phyloP scores from a whole-genome alignment of 768 basidiomycete species.

The Pulveroboletus sp. region DNA sequence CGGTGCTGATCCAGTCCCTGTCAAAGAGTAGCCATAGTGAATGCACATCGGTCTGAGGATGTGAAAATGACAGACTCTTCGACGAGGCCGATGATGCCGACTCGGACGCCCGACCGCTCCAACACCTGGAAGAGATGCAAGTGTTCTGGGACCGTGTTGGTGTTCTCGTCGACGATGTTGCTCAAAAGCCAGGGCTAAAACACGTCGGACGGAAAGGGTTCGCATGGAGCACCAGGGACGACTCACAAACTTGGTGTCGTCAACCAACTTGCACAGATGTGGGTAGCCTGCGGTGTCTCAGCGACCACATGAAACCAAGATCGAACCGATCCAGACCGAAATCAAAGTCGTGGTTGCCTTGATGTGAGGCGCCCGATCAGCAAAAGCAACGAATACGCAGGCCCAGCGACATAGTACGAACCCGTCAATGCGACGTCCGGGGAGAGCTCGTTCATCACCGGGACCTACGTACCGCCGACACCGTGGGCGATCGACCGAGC shows the following conservation, averaged over 20 bases:
- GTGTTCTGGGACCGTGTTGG: slow-evolving; percentile 55
- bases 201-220: background rate
- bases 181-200: slow-evolving; percentile 83
- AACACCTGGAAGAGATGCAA: slow-evolving; percentile 62
- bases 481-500: no score
- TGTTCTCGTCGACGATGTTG: slow-evolving; percentile 74
- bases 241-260: slow-evolving; percentile 72
- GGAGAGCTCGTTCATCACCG: slow-evolving; percentile 77
- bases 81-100: slow-evolving; percentile 84
- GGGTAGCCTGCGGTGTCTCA: slow-evolving; percentile 63
- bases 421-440: slow-evolving; percentile 79
- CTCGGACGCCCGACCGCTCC: slow-evolving; percentile 62
- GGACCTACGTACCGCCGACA: no score
- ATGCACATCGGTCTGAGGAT: background rate
- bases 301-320: no score
- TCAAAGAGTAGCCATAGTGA: background rate
- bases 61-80: slow-evolving; percentile 59
- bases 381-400: background rate
- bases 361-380: slow-evolving; percentile 6
- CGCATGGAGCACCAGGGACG: background rate
- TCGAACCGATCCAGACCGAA: slow-evolving; percentile 60
- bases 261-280: slow-evolving; percentile 61
- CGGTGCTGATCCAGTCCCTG: slow-evolving; percentile 87
- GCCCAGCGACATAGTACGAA: slow-evolving; percentile 32
- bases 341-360: slow-evolving; percentile 93